phyloP scores from a whole-genome alignment of 108 stramenopile genomes.

The Nitzschia palea region DNA sequence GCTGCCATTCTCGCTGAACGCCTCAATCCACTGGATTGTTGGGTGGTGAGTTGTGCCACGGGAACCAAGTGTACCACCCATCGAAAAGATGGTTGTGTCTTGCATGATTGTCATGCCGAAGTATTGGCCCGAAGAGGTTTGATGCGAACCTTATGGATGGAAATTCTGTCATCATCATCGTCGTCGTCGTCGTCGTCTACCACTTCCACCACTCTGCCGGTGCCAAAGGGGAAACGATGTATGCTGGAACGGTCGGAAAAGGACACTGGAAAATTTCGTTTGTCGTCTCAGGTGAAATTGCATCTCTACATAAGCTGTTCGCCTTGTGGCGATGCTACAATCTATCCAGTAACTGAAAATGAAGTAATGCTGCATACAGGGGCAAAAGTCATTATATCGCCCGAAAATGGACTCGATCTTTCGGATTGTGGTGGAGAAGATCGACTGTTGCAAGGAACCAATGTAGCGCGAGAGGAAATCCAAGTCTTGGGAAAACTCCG shows the following conservation, averaged over 20 bases:
- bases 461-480: constrained; percentile 64
- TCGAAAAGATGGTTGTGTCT: constrained; percentile 51
- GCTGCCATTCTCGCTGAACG: constrained; percentile 75
- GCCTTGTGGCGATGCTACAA: constrained; percentile 93
- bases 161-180: too few species aligned
- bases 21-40: constrained; percentile 1
- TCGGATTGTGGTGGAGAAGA: constrained; percentile 30
- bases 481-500: constrained; percentile 74
- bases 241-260: constrained; percentile 2
- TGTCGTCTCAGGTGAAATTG: constrained; percentile 44
- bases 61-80: constrained; percentile 85
- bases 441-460: constrained; percentile 15
- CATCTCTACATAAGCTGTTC: constrained; percentile 92
- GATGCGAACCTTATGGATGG: constrained; percentile 67
- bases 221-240: too few species aligned
- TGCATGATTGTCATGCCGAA: constrained; percentile 94
- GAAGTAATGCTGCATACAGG: constrained; percentile 70
- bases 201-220: too few species aligned
- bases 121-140: constrained; percentile 84
- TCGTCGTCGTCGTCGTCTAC: too few species aligned
- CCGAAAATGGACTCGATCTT: constrained; percentile 17
- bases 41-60: constrained; percentile 67
- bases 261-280: background rate
- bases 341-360: constrained; percentile 56
- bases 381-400: constrained; percentile 79